Evolutionary conservation across 2,329 filamentous ascomycete genomes (phyloP).

Genomic region (Pseudogymnoascus sp.): DNA sequence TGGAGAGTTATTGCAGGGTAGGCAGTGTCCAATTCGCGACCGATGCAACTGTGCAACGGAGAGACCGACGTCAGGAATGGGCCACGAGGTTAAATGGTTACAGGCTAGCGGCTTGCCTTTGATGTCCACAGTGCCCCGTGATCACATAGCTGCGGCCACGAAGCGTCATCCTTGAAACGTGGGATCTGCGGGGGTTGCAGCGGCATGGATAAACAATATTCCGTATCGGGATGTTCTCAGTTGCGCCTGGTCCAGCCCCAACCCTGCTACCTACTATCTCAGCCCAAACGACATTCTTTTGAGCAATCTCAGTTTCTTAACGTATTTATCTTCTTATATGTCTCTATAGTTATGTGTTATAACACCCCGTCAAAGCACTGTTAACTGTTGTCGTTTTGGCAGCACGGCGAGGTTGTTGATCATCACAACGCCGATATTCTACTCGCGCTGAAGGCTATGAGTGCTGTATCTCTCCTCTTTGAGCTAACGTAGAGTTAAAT

Average conservation of each 20-base stretch:
- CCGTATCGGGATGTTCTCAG: not conserved
- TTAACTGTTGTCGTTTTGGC: not conserved
- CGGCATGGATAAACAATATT: not conserved
- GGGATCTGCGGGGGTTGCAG: conserved; percentile 1
- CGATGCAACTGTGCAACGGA: not conserved
- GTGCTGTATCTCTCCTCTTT: not conserved
- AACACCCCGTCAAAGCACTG: not conserved
- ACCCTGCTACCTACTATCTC: not conserved
- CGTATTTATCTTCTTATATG: not conserved
- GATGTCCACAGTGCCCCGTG: not conserved
- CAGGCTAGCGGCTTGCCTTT: not conserved
- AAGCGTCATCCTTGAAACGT: conserved; percentile 6
- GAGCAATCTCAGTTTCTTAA: not conserved
- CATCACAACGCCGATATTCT: not conserved
- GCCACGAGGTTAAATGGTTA: conserved; percentile 1
- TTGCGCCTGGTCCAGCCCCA: not conserved
- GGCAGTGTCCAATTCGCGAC: not conserved
- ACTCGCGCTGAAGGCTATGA: not conserved
- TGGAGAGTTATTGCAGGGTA: not conserved
- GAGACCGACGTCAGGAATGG: not conserved
- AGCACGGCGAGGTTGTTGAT: not conserved
- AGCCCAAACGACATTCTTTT: not conserved
- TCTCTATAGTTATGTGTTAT: not conserved
- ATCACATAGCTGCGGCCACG: not conserved
- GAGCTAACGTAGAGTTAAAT: not conserved